Evolutionary conservation across 208 protist genomes (phyloP).

Genomic region (Leishmania martiniquensis): DNA sequence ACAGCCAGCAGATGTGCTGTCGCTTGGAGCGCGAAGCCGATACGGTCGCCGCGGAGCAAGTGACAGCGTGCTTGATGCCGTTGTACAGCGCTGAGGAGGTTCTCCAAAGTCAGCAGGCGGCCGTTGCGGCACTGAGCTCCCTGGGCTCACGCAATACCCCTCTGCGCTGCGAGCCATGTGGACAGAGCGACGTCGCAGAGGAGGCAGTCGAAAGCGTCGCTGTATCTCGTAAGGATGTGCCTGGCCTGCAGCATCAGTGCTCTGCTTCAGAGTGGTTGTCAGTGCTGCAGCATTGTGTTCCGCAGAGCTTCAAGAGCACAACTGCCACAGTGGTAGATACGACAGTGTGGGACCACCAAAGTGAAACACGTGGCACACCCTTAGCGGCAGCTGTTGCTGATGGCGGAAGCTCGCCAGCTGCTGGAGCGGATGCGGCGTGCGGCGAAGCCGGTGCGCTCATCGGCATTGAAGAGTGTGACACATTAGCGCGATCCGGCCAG

Average conservation of each 20-base stretch:
- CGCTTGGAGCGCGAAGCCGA: slow-evolving; percentile 8
- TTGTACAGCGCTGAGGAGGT: slow-evolving; percentile 15
- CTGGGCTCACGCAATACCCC: neutral
- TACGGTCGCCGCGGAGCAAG: slow-evolving; percentile 26
- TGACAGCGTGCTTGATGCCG: slow-evolving; percentile 17
- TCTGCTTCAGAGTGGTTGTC: neutral
- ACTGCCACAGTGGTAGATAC: neutral
- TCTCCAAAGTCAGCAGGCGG: slow-evolving; percentile 13
- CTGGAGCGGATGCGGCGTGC: neutral
- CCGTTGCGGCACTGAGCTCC: slow-evolving; percentile 1
- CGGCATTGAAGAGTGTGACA: neutral
- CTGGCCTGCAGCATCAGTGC: neutral
- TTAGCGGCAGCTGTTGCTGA: neutral
- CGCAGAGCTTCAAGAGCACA: neutral
- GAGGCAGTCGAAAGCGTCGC: neutral
- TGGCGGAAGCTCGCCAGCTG: neutral
- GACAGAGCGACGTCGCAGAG: neutral
- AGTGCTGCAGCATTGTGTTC: neutral
- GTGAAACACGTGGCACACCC: neutral
- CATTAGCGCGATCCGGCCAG: neutral
- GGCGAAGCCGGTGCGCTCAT: neutral
- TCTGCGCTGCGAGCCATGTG: neutral
- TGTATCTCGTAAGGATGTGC: neutral
- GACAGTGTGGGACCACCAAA: neutral
- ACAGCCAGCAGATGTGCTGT: slow-evolving; percentile 7